These are phyloP conservation scores for Pichia scutulata DNA, from an alignment of 805 yeast species.

Conservation along the genomic window DNA sequence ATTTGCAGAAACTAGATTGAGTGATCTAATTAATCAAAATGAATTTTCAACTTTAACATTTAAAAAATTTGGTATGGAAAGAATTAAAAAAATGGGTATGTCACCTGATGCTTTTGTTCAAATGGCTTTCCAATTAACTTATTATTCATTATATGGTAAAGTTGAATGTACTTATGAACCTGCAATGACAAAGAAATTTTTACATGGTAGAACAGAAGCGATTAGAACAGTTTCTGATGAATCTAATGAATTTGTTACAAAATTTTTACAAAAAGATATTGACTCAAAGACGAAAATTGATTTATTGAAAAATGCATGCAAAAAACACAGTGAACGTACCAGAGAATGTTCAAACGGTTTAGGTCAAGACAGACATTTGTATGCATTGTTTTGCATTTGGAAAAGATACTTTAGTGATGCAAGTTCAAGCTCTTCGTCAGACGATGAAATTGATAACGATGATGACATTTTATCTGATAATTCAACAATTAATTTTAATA, in stretches of 20 bases:
- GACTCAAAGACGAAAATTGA: slow-evolving; percentile 52
- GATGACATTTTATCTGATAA: slow-evolving; percentile 20
- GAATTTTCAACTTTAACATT: slow-evolving; percentile 80
- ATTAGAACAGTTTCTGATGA: slow-evolving; percentile 77
- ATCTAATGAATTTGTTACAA: slow-evolving; percentile 74
- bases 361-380: slow-evolving; percentile 90
- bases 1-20: slow-evolving; percentile 83
- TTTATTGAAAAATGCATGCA: slow-evolving; percentile 60
- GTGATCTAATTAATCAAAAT: slow-evolving; percentile 83
- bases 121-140: slow-evolving; percentile 89
- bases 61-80: slow-evolving; percentile 61
- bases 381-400: slow-evolving; percentile 85
- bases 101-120: slow-evolving; percentile 94
- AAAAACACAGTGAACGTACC: slow-evolving; percentile 59
- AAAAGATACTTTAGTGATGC: slow-evolving; percentile 41
- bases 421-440: slow-evolving; percentile 6
- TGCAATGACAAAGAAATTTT: slow-evolving; percentile 84
- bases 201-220: slow-evolving; percentile 92
- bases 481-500: slow-evolving; percentile 25
- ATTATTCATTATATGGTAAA: slow-evolving; percentile 85
- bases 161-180: slow-evolving; percentile 95
- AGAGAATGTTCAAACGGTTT: slow-evolving; percentile 63
- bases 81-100: slow-evolving; percentile 75
- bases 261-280: slow-evolving; percentile 63
- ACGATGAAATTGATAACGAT: slow-evolving; percentile 13